These are phyloP conservation scores for Trypanosoma rangeli DNA, from an alignment of 208 protist species.

Conservation along the genomic window DNA sequence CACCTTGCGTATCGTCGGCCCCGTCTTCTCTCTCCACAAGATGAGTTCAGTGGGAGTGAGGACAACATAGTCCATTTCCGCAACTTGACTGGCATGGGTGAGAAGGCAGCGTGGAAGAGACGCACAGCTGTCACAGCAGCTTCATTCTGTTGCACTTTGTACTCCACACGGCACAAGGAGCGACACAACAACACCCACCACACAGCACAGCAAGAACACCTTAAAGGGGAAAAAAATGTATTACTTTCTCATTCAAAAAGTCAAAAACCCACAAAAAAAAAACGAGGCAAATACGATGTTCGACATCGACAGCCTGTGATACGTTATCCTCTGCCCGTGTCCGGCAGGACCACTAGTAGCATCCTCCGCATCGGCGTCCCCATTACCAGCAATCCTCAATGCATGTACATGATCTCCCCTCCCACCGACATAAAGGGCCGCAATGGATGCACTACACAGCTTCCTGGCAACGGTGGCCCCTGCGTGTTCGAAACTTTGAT, in stretches of 20 bases:
- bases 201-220: background rate
- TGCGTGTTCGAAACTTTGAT: constrained; percentile 38
- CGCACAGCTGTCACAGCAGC: background rate
- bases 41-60: constrained; percentile 44
- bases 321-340: background rate
- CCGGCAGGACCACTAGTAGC: background rate
- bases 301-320: background rate
- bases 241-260: too few species aligned
- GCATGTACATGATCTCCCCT: constrained; percentile 74
- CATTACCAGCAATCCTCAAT: constrained; percentile 18
- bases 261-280: constrained; percentile 6
- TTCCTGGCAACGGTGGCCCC: constrained; percentile 37
- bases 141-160: background rate
- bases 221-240: constrained; percentile 10
- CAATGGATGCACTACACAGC: constrained; percentile 74
- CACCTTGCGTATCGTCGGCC: constrained; percentile 42
- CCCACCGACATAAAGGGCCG: constrained; percentile 70
- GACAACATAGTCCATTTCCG: constrained; percentile 29
- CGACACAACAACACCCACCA: constrained; percentile 4
- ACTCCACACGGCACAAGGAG: background rate
- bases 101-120: constrained; percentile 24
- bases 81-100: background rate
- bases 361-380: background rate
- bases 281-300: constrained; percentile 13
- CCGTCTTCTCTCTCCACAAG: constrained; percentile 56